A percentile compares a stretch with the other conserved stretches of the same genome.
phyloP scores from a whole-genome alignment of 2,329 filamentous ascomycete genomes.

The Fusarium sp. region DNA sequence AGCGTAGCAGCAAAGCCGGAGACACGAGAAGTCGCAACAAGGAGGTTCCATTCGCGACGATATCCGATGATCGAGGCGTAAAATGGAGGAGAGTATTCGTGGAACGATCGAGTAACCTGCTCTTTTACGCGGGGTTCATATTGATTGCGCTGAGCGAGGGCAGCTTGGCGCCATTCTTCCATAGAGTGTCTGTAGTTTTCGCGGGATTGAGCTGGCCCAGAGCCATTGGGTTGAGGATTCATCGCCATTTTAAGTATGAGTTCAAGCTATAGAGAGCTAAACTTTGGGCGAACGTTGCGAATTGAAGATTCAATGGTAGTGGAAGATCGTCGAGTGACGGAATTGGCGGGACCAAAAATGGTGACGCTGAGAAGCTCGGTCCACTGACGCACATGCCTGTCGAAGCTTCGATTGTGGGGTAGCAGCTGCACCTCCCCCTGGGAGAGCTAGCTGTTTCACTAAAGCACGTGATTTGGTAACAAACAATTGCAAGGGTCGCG shows the following conservation, averaged over 20 bases:
- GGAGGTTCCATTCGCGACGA: conserved; percentile 44
- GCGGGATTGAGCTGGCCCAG: conserved; percentile 30
- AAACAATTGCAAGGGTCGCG: conserved; percentile 21
- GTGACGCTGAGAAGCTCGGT: conserved; percentile 40
- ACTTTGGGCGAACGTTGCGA: background rate
- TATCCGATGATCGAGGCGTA: conserved; percentile 49
- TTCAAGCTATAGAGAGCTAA: background rate
- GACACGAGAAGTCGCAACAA: conserved; percentile 44
- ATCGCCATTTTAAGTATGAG: conserved; percentile 14
- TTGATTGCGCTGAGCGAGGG: conserved; percentile 45
- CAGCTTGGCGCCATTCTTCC: conserved; percentile 49
- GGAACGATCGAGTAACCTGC: conserved; percentile 49
- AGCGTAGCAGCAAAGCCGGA: conserved; percentile 46
- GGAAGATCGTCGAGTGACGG: conserved; percentile 32
- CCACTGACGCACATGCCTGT: conserved; percentile 26
- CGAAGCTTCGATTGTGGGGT: conserved; percentile 6
- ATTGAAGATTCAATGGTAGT: background rate
- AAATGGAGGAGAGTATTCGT: conserved; percentile 48
- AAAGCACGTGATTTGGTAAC: conserved; percentile 42
- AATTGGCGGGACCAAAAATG: conserved; percentile 32
- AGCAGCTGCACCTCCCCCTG: conserved; percentile 6
- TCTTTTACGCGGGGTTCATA: conserved; percentile 48
- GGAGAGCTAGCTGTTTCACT: conserved; percentile 32
- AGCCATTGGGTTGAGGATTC: conserved; percentile 34
- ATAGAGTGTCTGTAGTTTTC: conserved; percentile 45